Evolutionary conservation across 495 filamentous ascomycete species (phyloP).

Genomic region (Evernia prunastri): DNA sequence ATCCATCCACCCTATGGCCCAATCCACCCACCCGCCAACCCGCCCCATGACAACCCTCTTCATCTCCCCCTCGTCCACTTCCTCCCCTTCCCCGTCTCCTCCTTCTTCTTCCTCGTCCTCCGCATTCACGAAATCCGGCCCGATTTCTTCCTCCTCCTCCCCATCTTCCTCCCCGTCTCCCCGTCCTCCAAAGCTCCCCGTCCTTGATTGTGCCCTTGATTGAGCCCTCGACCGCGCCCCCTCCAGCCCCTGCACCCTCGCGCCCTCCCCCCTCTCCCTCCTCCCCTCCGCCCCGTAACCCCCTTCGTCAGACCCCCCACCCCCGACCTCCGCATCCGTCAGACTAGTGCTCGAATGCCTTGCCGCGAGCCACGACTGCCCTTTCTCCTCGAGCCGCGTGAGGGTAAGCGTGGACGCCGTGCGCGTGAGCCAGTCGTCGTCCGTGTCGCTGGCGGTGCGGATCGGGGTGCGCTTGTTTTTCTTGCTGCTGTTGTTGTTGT

Average conservation of each 20-base stretch:
- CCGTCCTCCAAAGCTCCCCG: not conserved
- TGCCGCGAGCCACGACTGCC: conserved; percentile 70
- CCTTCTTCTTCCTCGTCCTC: conserved; percentile 14
- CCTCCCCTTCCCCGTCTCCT: conserved; percentile 10
- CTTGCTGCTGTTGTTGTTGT: conserved; percentile 14
- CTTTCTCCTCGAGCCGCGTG: conserved; percentile 67
- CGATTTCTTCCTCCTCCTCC: not conserved
- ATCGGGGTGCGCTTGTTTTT: conserved; percentile 4
- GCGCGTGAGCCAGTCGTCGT: conserved; percentile 57
- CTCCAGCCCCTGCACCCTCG: not conserved
- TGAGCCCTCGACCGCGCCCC: not conserved
- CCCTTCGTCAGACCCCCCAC: not conserved
- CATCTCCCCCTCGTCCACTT: conserved; percentile 26
- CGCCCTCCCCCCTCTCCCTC: conserved; percentile 1
- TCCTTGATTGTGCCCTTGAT: not conserved
- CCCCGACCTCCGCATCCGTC: not conserved
- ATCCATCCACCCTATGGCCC: conserved; percentile 27
- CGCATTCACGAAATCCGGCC: conserved; percentile 23
- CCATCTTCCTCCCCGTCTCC: not conserved
- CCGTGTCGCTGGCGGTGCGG: not conserved
- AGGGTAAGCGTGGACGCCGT: conserved; percentile 65
- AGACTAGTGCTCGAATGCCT: conserved; percentile 67
- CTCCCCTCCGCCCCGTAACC: not conserved
- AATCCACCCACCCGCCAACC: conserved; percentile 27
- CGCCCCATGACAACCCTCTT: conserved; percentile 22